Percentiles rank a stretch among this genome's conserved stretches.
These are phyloP conservation scores for Arthrinium puccinioides DNA, from an alignment of 2,329 filamentous ascomycete genomes.

Conservation along the genomic window DNA sequence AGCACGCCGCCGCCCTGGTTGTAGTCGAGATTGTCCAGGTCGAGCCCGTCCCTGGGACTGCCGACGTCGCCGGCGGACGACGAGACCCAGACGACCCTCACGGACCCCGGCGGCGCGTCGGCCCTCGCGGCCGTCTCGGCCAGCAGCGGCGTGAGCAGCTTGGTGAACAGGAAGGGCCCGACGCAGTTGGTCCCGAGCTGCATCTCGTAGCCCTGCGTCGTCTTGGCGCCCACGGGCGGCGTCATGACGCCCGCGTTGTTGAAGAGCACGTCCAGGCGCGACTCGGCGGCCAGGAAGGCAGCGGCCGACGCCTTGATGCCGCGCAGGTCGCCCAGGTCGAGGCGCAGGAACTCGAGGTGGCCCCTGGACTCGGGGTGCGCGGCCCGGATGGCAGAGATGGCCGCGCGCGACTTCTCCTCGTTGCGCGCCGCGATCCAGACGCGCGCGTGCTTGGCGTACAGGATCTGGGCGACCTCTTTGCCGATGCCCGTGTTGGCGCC, in stretches of 20 bases:
- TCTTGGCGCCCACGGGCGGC: slow-evolving; percentile 23
- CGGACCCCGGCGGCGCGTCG: slow-evolving; percentile 9
- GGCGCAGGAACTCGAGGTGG: slow-evolving; percentile 24
- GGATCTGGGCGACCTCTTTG: slow-evolving; percentile 28
- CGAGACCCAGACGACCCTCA: slow-evolving; percentile 22
- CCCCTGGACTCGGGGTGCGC: slow-evolving; percentile 20
- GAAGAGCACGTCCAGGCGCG: slow-evolving; percentile 30
- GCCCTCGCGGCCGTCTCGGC: slow-evolving; percentile 11
- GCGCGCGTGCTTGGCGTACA: slow-evolving; percentile 32
- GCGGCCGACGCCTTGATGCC: slow-evolving; percentile 29
- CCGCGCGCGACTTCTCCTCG: slow-evolving; percentile 26
- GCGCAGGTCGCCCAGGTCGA: slow-evolving; percentile 30
- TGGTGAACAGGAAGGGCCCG: slow-evolving; percentile 21
- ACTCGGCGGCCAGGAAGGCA: slow-evolving; percentile 26
- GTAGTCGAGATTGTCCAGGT: slow-evolving; percentile 16
- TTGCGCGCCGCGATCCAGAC: slow-evolving; percentile 36
- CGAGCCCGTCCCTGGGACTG: slow-evolving; percentile 15
- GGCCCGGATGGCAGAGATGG: slow-evolving; percentile 30
- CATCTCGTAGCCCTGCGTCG: slow-evolving; percentile 24
- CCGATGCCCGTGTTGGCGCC: slow-evolving; percentile 27
- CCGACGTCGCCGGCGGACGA: slow-evolving; percentile 17
- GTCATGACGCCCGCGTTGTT: slow-evolving; percentile 32
- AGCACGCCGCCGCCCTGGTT: not conserved
- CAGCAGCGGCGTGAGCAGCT: slow-evolving; percentile 18
- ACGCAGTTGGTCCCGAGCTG: slow-evolving; percentile 22